Evolutionary conservation across 2,329 filamentous ascomycete genomes (phyloP), one percentile per base, ranked within the genome.

Genomic region (Colletotrichum sp.): DNA sequence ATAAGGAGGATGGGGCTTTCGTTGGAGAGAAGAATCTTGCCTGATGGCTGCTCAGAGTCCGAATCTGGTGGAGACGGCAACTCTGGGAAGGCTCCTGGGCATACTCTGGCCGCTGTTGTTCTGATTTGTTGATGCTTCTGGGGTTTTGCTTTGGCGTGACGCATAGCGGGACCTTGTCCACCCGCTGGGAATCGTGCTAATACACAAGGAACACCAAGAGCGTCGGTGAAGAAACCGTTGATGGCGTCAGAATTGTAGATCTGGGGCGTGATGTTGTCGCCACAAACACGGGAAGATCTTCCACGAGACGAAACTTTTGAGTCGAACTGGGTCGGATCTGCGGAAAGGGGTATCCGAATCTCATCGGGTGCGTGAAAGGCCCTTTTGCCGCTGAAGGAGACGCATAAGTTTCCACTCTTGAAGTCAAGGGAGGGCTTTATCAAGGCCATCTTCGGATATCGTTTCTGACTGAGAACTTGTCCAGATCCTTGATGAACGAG

Each of bases 1-100:
- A 98, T 93, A 62, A 95, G 91, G 1, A 99, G 89, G 60, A 99
- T 97, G 0, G 97, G 96, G 69, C 95, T 98, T 84, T 98, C 97
- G 82, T 99, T 99, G 28, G 96, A 94, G 5, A 99, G 87, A 0
- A 97, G 86, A 38, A 98, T 96, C 5, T 92, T 89, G 83, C 70
- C 83, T 71, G 32, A 81, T 61, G 78, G 80, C 18, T 74, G 79
- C 80, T 92, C 87, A 30, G 85, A 86, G 75, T 91, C 91, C 0
- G 91, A 93, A 66, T 92, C 91, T 3, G 89, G 88, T 10, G 89
- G 90, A 24, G 89, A 91, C 21, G 89, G 89, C 2, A 88, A 86
- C 55, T 82, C 84, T 34, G 90, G 90, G 77, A 91, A 92, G 28
- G 24, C 89, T 87, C 6, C 89, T 89, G 10, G 90, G 90, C 80